Evolutionary conservation across 2,329 filamentous ascomycete genomes (phyloP).

Genomic region (Madurella fahalii): DNA sequence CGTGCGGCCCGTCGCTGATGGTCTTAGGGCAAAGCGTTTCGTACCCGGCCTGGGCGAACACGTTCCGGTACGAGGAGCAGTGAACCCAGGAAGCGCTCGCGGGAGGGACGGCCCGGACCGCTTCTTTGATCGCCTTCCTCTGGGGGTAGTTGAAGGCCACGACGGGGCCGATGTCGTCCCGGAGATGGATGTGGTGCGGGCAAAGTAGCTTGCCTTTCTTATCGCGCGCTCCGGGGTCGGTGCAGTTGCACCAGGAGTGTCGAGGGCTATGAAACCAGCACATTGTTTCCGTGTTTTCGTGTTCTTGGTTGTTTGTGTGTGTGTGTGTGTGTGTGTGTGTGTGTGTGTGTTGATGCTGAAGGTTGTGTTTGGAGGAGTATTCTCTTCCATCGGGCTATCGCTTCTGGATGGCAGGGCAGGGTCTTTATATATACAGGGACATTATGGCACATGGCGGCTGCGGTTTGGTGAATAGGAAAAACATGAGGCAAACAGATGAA

Average conservation of each 20-base stretch:
- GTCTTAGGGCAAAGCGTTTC: too few relatives aligned
- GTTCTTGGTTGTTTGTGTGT: too few relatives aligned
- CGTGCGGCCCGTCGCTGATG: not conserved
- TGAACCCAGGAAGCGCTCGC: not conserved
- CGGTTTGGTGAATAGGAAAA: too few relatives aligned
- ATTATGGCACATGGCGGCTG: too few relatives aligned
- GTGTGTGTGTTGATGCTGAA: not conserved
- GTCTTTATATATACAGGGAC: too few relatives aligned
- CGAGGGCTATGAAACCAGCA: slow-evolving; percentile 4
- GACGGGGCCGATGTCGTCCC: not conserved
- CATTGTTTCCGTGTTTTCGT: not conserved
- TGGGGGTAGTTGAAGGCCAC: not conserved
- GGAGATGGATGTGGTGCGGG: slow-evolving; percentile 5
- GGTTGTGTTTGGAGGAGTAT: not conserved
- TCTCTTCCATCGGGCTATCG: not conserved
- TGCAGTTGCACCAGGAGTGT: slow-evolving; percentile 9
- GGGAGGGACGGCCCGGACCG: not conserved
- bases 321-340: too few relatives aligned
- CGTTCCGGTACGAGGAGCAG: not conserved
- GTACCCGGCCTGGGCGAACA: too few relatives aligned
- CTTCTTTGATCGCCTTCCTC: too few relatives aligned
- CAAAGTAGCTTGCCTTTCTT: not conserved
- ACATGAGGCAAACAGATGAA: too few relatives aligned
- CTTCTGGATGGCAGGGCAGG: not conserved
- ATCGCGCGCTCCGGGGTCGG: not conserved